Evolutionary conservation across 495 filamentous ascomycete genomes (phyloP), one percentile per base, ranked within the genome.

Genomic region (Halenospora varia): DNA sequence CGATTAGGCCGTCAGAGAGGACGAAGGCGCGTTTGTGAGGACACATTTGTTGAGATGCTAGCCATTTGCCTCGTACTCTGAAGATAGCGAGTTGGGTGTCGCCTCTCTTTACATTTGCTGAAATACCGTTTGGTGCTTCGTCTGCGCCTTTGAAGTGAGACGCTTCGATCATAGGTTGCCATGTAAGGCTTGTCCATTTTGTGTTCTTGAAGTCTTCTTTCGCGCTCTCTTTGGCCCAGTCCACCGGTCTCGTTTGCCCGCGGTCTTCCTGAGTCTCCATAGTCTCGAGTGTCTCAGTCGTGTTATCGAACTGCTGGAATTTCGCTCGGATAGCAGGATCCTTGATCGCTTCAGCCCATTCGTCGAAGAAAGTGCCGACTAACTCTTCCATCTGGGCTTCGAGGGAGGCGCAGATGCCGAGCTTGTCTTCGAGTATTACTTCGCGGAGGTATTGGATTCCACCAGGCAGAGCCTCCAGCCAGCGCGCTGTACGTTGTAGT

Each of bases 31-130:
- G 88, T 73, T 96, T 96, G 73, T 96, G 91, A 13, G 93, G 93
- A 69, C 93, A 97, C 93, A 97, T 97, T 69, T 97, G 92, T 78
- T 97, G 93, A 15, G 87, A 88, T n/a, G 90, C 88, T 67, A 92
- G 94, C 73, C 82, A 96, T 50, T 83, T 81, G 18, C 90, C 93
- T 56, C 82, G 82, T 60, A 97, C 78, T 66, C 91, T 90, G 82
- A 94, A 97, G 56, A 97, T 76, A 17, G 92, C 92, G 3, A 97
- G 81, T 70, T 97, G 93, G 0, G 92, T 96, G 69, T 96, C 92
- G 10, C 90, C 89, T 20, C 90, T 82, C 75, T 96, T 96, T 70
- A 96, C 73, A 41, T 83, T 85, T 2, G 87, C 74, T 68, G 83
- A 73, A 70, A 88, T 73, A 62, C 88, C 86, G 50, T 86, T 88